Percentiles rank a stretch among this genome's conserved stretches.
These are phyloP conservation scores for Aphanomyces euteiches DNA, from an alignment of 352 stramenopile genomes.

Conservation along the genomic window DNA sequence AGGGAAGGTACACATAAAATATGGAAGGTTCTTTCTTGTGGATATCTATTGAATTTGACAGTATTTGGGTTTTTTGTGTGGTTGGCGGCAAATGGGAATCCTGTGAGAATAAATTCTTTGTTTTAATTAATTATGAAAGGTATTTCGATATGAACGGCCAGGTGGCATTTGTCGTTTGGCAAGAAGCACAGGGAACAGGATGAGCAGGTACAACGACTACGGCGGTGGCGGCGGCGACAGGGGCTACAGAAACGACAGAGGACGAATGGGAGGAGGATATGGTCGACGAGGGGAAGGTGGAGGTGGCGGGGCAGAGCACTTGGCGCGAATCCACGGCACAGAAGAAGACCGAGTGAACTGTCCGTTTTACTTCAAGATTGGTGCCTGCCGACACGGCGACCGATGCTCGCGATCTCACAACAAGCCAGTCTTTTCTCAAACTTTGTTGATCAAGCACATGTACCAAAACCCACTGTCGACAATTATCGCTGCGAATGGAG, in stretches of 20 bases:
- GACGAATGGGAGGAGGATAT: slow-evolving; percentile 25
- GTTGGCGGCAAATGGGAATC: slow-evolving; percentile 9
- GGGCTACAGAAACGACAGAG: slow-evolving; percentile 34
- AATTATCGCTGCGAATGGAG: slow-evolving; percentile 85
- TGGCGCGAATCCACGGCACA: slow-evolving; percentile 96
- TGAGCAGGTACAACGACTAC: slow-evolving; percentile 55
- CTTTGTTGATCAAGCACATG: slow-evolving; percentile 98
- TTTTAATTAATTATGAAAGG: slow-evolving; percentile 3
- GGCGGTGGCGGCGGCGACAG: slow-evolving; percentile 53
- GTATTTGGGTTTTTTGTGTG: slow-evolving; percentile 2
- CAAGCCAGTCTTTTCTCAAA: slow-evolving; percentile 98
- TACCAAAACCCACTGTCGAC: slow-evolving; percentile 94
- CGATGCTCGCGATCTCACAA: slow-evolving; percentile 98
- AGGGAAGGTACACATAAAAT: neutral
- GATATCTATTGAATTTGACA: neutral
- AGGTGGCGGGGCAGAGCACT: slow-evolving; percentile 89
- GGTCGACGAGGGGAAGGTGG: slow-evolving; percentile 42
- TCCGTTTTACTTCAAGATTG: slow-evolving; percentile 99
- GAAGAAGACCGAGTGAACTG: slow-evolving; percentile 98
- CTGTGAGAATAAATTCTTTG: slow-evolving; percentile 7
- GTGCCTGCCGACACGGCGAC: slow-evolving; percentile 98
- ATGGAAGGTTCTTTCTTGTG: neutral
- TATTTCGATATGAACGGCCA: slow-evolving; percentile 9
- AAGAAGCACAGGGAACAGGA: slow-evolving; percentile 20
- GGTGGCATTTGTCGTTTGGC: slow-evolving; percentile 22